These are phyloP conservation scores for Aspergillus bridgeri DNA, from an alignment of 495 filamentous ascomycete species.

Conservation along the genomic window DNA sequence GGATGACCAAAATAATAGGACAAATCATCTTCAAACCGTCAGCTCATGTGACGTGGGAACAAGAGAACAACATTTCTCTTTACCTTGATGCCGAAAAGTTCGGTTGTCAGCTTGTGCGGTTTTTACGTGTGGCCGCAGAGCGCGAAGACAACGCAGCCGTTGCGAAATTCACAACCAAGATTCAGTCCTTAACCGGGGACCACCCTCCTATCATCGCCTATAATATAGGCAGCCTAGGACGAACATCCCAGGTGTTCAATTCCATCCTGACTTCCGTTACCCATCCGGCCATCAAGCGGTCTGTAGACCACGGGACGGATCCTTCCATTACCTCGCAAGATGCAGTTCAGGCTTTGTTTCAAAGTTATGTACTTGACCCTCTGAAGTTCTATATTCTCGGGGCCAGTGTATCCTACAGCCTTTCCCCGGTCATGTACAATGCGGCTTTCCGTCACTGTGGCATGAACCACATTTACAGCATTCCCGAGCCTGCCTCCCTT, in stretches of 20 bases:
- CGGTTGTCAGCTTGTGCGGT: conserved; percentile 67
- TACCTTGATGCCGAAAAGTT: conserved; percentile 57
- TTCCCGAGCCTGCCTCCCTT: conserved; percentile 59
- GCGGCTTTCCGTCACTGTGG: conserved; percentile 69
- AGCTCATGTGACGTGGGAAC: conserved; percentile 56
- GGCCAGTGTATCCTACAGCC: conserved; percentile 67
- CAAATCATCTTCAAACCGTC: conserved; percentile 54
- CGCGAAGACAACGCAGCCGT: conserved; percentile 58
- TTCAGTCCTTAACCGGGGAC: conserved; percentile 34
- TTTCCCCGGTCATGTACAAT: conserved; percentile 77
- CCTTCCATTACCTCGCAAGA: conserved; percentile 53
- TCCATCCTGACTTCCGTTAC: conserved; percentile 65
- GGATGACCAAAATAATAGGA: conserved; percentile 72
- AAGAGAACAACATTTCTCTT: conserved; percentile 52
- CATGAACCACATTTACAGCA: conserved; percentile 69
- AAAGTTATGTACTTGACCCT: conserved; percentile 57
- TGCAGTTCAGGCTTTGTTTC: conserved; percentile 52
- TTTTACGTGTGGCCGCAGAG: conserved; percentile 59
- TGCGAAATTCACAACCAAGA: conserved; percentile 49
- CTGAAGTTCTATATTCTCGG: conserved; percentile 74
- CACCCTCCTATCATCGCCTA: conserved; percentile 64
- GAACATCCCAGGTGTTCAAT: conserved; percentile 65
- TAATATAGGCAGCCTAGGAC: conserved; percentile 66
- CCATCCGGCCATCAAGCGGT: conserved; percentile 55
- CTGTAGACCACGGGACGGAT: conserved; percentile 28